phyloP scores from a whole-genome alignment of 371 early-diverging fungal genomes.

The Conidiobolus coronatus region DNA sequence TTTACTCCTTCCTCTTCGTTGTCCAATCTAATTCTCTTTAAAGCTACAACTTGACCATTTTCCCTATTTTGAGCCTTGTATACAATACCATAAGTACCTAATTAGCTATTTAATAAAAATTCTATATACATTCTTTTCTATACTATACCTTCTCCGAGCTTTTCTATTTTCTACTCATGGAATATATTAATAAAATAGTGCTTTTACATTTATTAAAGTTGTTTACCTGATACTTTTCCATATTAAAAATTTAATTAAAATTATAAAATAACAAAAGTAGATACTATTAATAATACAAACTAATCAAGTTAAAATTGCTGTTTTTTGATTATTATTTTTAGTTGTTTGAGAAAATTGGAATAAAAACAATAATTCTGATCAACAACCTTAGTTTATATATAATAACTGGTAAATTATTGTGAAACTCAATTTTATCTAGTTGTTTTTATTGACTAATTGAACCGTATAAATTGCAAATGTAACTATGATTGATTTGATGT shows the following conservation, averaged over 20 bases:
- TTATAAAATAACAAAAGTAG: neutral
- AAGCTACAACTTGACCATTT: conserved; percentile 85
- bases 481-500: too few species aligned
- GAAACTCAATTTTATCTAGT: too few species aligned
- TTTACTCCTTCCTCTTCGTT: conserved; percentile 84
- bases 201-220: neutral
- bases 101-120: neutral
- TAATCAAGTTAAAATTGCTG: too few species aligned
- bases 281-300: too few species aligned
- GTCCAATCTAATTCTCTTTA: conserved; percentile 93
- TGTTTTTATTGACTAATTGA: too few species aligned
- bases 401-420: too few species aligned
- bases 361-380: too few species aligned
- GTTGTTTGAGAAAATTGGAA: too few species aligned
- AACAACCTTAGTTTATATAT: too few species aligned
- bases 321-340: too few species aligned
- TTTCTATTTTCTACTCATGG: conserved; percentile 58
- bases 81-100: conserved; percentile 89
- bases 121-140: neutral
- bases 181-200: conserved; percentile 1
- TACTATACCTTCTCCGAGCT: conserved; percentile 58
- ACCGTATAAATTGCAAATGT: too few species aligned
- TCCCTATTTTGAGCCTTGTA: conserved; percentile 90
- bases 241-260: conserved; percentile 5
- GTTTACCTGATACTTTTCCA: conserved; percentile 62